Conservation (phyloP, 1,284 basidiomycete species). For the Tranzscheliella williamsii region DNA sequence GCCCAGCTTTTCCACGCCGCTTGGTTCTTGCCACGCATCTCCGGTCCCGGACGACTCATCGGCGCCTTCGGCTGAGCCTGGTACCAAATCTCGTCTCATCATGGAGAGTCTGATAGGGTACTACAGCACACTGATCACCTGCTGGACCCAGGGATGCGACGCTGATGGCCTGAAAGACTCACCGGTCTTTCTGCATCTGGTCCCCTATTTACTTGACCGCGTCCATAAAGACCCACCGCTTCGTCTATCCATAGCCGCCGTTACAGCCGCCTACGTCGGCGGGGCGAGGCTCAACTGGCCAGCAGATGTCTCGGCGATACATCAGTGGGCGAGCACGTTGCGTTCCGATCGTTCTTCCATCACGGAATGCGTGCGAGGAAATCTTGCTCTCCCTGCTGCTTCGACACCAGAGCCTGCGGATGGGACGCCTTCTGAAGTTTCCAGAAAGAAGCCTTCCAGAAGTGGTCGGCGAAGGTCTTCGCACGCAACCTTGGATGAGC, state of each 20-base stretch:
- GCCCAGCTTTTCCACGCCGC: slow-evolving; percentile 27
- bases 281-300: slow-evolving; percentile 28
- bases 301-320: slow-evolving; percentile 27
- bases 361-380: slow-evolving; percentile 22
- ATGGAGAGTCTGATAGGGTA: slow-evolving; percentile 35
- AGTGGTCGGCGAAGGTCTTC: not conserved
- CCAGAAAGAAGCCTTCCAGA: not conserved
- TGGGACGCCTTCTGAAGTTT: slow-evolving; percentile 7
- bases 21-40: slow-evolving; percentile 13
- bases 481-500: slow-evolving; percentile 25
- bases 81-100: slow-evolving; percentile 12
- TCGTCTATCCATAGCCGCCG: slow-evolving; percentile 22
- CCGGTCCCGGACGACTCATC: slow-evolving; percentile 3
- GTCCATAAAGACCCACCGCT: slow-evolving; percentile 16
- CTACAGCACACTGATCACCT: slow-evolving; percentile 33
- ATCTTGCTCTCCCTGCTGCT: slow-evolving; percentile 15
- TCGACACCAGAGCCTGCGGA: slow-evolving; percentile 12
- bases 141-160: slow-evolving; percentile 30
- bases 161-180: slow-evolving; percentile 26
- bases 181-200: slow-evolving; percentile 16
- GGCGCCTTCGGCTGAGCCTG: no score
- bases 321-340: slow-evolving; percentile 30
- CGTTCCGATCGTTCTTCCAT: slow-evolving; percentile 21
- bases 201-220: slow-evolving; percentile 25
- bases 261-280: slow-evolving; percentile 29